These are phyloP conservation scores for Pseudocohnilembus persalinus DNA, from an alignment of 169 alveolate genomes.

Conservation along the genomic window DNA sequence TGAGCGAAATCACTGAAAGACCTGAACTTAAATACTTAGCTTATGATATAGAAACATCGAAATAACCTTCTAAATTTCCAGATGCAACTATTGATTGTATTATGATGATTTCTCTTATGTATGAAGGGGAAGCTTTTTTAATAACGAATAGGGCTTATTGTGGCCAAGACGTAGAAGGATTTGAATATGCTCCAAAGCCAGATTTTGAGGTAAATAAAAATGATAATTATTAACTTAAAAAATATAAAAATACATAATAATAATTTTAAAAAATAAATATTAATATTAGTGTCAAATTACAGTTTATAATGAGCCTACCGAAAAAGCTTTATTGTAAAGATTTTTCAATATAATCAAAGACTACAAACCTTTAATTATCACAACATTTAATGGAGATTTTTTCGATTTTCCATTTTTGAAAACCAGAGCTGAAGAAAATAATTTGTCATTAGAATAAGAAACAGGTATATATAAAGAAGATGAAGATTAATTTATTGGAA, in stretches of 20 bases:
- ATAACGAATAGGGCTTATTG: slow-evolving; percentile 94
- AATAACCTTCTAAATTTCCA: slow-evolving; percentile 98
- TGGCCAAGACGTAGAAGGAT: slow-evolving; percentile 93
- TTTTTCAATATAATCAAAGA: slow-evolving; percentile 73
- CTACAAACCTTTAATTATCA: slow-evolving; percentile 90
- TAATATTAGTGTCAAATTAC: not conserved
- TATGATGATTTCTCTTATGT: slow-evolving; percentile 94
- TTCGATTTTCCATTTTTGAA: slow-evolving; percentile 98
- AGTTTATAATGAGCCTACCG: slow-evolving; percentile 39
- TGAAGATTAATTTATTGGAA: slow-evolving; percentile 79
- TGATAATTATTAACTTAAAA: slow-evolving; percentile 37
- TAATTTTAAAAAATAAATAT: slow-evolving; percentile 64
- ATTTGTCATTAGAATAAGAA: slow-evolving; percentile 85
- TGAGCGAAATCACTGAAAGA: slow-evolving; percentile 81
- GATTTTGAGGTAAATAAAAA: slow-evolving; percentile 88
- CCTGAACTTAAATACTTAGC: slow-evolving; percentile 92
- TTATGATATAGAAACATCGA: slow-evolving; percentile 99
- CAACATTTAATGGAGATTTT: slow-evolving; percentile 98
- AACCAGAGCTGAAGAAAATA: slow-evolving; percentile 91
- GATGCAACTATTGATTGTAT: slow-evolving; percentile 92
- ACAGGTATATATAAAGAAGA: slow-evolving; percentile 82
- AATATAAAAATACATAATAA: slow-evolving; percentile 28
- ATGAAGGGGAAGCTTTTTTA: slow-evolving; percentile 96
- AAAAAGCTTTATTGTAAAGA: slow-evolving; percentile 51
- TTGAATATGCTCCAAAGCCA: slow-evolving; percentile 96